Evolutionary conservation across 192 early-diverging fungal species (phyloP), one percentile per base, ranked within the genome.

Genomic region (Mycoemilia scoparia): DNA sequence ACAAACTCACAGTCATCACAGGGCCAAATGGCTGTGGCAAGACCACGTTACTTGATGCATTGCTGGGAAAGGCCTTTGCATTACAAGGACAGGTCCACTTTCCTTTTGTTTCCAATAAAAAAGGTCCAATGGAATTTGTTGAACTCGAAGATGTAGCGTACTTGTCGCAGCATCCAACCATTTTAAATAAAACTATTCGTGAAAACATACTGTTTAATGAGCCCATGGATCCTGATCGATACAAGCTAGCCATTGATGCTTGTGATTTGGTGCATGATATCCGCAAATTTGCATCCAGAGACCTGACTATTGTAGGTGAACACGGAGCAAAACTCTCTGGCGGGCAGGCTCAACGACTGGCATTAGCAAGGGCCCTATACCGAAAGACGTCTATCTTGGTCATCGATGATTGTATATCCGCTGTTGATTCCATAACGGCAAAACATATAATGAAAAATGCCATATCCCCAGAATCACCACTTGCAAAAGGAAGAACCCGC

Each of bases 11-110:
- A n/a, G 61, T 89, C 14, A 51, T 91, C 29, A 73, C 73, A 34
- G 90, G 90, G 3, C 67, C 81, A 16, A 96, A 87, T 15, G 91
- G 87, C 4, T 70, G 73, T 24, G 91, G 91, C 34, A 96, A 96
- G 51, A 76, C 77, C n/a, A 73, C 74, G 7, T 26, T 96, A 36
- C 50, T 91, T 0, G 45, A 72, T 10, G 77, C 82, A 16, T 64
- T 91, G 15, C 56, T 87, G 2, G 84, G 84, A 18, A 84, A 92
- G 52, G n/a, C n/a, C n/a, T 29, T 19, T 18, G 19, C 27, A 11
- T n/a, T n/a, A n/a, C n/a, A n/a, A n/a, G n/a, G n/a, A n/a, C n/a
- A n/a, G n/a, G n/a, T n/a, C n/a, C n/a, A n/a, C n/a, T n/a, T n/a
- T n/a, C n/a, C n/a, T n/a, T n/a, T n/a, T n/a, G n/a, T n/a, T n/a